These are phyloP conservation scores for Aureobasidium sp. DNA, from an alignment of 2,329 filamentous ascomycete genomes.

Conservation along the genomic window DNA sequence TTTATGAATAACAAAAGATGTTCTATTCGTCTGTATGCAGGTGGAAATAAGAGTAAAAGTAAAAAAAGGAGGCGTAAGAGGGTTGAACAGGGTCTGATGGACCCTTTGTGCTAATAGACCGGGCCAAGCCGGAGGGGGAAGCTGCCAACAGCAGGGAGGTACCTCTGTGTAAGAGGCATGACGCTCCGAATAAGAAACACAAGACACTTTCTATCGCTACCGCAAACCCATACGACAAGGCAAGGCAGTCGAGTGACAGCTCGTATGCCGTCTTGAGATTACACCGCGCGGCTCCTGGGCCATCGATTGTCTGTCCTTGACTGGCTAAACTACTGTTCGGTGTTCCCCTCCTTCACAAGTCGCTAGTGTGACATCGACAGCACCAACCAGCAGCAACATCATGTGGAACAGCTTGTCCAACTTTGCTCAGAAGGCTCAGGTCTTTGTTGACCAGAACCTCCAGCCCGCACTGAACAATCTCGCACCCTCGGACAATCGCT, in stretches of 20 bases:
- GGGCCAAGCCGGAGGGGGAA: slow-evolving; percentile 7
- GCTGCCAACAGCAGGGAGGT: not conserved
- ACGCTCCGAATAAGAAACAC: not conserved
- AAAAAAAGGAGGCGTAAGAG: not conserved
- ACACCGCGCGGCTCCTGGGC: not conserved
- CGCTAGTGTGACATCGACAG: too few relatives aligned
- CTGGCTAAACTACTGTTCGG: not conserved
- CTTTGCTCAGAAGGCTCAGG: slow-evolving; percentile 92
- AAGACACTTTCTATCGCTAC: not conserved
- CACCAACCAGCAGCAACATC: not conserved
- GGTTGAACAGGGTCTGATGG: not conserved
- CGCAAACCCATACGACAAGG: not conserved
- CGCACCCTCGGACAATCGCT: slow-evolving; percentile 63
- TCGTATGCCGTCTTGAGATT: not conserved
- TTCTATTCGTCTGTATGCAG: not conserved
- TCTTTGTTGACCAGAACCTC: slow-evolving; percentile 84
- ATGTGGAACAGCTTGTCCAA: slow-evolving; percentile 64
- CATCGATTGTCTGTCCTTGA: not conserved
- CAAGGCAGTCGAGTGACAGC: not conserved
- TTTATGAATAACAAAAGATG: too few relatives aligned
- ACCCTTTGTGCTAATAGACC: not conserved
- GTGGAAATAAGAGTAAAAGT: not conserved
- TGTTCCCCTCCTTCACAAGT: not conserved
- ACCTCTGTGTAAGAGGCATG: not conserved
- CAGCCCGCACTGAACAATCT: slow-evolving; percentile 51